Evolutionary conservation across 2,329 filamentous ascomycete genomes (phyloP).

Genomic region (Botrytis porri): DNA sequence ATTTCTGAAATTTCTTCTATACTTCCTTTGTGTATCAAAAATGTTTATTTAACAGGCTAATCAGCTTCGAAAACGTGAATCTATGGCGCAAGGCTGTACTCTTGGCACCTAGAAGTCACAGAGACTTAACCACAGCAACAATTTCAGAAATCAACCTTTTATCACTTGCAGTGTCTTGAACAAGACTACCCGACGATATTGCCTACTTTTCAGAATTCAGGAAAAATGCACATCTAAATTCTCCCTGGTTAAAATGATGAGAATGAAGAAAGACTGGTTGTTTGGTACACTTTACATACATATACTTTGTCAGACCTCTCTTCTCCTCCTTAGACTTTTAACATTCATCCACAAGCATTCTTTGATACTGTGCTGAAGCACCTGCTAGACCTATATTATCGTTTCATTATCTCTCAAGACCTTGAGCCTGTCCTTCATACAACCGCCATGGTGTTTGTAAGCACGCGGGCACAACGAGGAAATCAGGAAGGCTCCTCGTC

Average conservation of each 20-base stretch:
- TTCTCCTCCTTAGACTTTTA: background rate
- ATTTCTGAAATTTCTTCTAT: background rate
- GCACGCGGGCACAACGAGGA: background rate
- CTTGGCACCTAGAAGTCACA: background rate
- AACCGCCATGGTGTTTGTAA: background rate
- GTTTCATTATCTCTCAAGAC: background rate
- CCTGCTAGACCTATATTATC: background rate
- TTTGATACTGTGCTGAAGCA: background rate
- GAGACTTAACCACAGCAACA: background rate
- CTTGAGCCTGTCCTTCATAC: fast-evolving
- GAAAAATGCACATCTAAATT: background rate
- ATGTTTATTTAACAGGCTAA: background rate
- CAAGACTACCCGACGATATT: background rate
- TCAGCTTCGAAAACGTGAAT: background rate
- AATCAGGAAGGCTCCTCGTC: background rate
- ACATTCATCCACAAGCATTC: too few species aligned
- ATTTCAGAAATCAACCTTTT: background rate
- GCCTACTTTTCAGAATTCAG: background rate
- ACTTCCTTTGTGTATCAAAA: background rate
- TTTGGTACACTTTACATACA: background rate
- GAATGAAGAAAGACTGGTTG: background rate
- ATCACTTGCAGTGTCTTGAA: background rate
- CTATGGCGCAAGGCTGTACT: background rate
- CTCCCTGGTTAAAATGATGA: background rate
- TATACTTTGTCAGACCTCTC: background rate